phyloP scores from a whole-genome alignment of 176 grass and related monocot species.

The Leersia perrieri region DNA sequence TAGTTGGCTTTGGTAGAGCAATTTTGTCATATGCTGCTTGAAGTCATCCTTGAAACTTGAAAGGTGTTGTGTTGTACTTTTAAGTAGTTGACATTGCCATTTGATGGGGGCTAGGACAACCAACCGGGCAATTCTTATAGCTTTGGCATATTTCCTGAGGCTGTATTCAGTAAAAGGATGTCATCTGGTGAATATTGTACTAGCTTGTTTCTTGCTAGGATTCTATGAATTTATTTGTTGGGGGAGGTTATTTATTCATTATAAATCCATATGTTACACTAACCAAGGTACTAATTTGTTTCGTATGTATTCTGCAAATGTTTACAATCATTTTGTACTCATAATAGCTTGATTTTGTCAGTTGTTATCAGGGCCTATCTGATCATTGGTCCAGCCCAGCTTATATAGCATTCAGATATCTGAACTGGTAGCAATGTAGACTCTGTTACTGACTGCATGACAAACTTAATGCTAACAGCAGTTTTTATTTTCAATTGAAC shows the following conservation, averaged over 20 bases:
- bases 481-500: not conserved
- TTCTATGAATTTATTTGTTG: not conserved
- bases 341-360: not conserved
- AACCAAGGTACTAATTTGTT: not conserved
- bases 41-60: not conserved
- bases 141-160: constrained; percentile 6
- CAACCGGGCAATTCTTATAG: not conserved
- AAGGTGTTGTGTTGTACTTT: not conserved
- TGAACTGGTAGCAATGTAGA: not conserved
- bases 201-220: not conserved
- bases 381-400: not conserved
- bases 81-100: not conserved
- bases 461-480: constrained; percentile 3
- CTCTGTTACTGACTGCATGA: not conserved
- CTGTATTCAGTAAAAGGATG: constrained; percentile 15
- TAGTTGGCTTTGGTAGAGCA: not conserved
- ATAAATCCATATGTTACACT: not conserved
- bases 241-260: not conserved
- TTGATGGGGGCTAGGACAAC: not conserved
- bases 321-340: not conserved
- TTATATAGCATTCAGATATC: not conserved
- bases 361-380: not conserved
- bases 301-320: not conserved
- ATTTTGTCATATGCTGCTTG: not conserved
- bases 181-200: not conserved